phyloP scores from a whole-genome alignment of 805 yeast species.

The Suhomyces tanzawaensis region DNA sequence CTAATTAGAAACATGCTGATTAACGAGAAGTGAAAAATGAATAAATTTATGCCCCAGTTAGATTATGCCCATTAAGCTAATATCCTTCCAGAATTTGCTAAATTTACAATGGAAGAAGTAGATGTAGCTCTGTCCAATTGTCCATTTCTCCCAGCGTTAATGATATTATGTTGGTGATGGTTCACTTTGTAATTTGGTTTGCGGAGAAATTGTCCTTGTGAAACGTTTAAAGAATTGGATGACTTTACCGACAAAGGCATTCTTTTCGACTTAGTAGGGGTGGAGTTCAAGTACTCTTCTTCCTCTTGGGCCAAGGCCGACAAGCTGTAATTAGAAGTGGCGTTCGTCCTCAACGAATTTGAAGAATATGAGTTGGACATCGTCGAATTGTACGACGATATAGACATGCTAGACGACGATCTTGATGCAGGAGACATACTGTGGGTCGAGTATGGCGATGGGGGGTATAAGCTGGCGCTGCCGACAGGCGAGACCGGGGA shows the following conservation, averaged over 20 bases:
- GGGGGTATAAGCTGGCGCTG: slow-evolving; percentile 10
- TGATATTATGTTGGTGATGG: slow-evolving; percentile 4
- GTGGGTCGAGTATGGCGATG: slow-evolving; percentile 2
- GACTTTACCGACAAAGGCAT: slow-evolving; percentile 10
- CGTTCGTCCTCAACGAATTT: slow-evolving; percentile 2
- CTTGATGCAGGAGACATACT: slow-evolving; percentile 8
- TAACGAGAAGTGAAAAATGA: slow-evolving; percentile 1
- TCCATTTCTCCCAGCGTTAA: slow-evolving; percentile 3
- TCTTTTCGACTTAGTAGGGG: slow-evolving; percentile 8
- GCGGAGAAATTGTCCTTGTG: not conserved
- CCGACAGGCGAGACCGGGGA: slow-evolving; percentile 9
- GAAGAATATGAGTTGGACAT: slow-evolving; percentile 19
- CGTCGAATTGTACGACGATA: slow-evolving; percentile 17
- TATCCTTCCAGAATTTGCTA: slow-evolving; percentile 12
- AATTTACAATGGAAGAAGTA: slow-evolving; percentile 4
- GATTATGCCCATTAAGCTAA: slow-evolving; percentile 7
- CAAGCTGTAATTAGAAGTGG: slow-evolving; percentile 10
- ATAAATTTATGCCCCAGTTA: not conserved
- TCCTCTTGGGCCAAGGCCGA: slow-evolving; percentile 5
- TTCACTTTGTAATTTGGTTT: slow-evolving; percentile 3
- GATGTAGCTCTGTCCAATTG: not conserved
- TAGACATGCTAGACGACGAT: slow-evolving; percentile 12
- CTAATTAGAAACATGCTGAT: not conserved
- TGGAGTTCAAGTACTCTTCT: slow-evolving; percentile 2
- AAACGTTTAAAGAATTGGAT: slow-evolving; percentile 6